A percentile compares a stretch with the other conserved stretches of the same genome.
Conservation (phyloP, 306 rosid species). For the Astragalus glycyphyllos region DNA sequence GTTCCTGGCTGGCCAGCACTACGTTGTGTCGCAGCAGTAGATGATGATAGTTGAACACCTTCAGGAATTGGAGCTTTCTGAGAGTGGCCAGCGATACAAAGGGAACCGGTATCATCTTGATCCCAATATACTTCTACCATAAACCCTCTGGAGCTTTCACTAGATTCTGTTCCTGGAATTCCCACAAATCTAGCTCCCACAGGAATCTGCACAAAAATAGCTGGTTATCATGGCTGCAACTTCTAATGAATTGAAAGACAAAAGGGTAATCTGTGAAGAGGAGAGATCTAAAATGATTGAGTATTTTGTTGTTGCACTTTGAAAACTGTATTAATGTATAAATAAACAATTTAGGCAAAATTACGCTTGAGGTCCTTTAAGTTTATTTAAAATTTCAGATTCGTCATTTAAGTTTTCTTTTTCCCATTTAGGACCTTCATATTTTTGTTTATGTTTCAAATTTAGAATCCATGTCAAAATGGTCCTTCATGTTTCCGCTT, state of each 20-base stretch:
- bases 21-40: conserved; percentile 43
- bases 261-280: neutral
- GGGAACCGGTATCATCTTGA: conserved; percentile 78
- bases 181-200: conserved; percentile 79
- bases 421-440: too few relatives aligned
- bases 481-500: too few relatives aligned
- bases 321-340: neutral
- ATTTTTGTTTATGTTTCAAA: too few relatives aligned
- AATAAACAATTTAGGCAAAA: neutral
- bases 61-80: conserved; percentile 59
- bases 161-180: conserved; percentile 75
- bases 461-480: too few relatives aligned
- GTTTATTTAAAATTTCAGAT: too few relatives aligned
- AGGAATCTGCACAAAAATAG: conserved; percentile 60
- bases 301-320: conserved; percentile 5
- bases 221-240: conserved; percentile 13
- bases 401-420: too few relatives aligned
- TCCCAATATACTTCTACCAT: conserved; percentile 92
- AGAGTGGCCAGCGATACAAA: conserved; percentile 74
- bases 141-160: conserved; percentile 65
- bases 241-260: neutral
- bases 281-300: neutral
- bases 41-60: conserved; percentile 37
- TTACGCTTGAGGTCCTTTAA: too few relatives aligned
- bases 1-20: conserved; percentile 38